phyloP scores from a whole-genome alignment of 371 early-diverging fungal species.

The Sanchytrium tribonematis region DNA sequence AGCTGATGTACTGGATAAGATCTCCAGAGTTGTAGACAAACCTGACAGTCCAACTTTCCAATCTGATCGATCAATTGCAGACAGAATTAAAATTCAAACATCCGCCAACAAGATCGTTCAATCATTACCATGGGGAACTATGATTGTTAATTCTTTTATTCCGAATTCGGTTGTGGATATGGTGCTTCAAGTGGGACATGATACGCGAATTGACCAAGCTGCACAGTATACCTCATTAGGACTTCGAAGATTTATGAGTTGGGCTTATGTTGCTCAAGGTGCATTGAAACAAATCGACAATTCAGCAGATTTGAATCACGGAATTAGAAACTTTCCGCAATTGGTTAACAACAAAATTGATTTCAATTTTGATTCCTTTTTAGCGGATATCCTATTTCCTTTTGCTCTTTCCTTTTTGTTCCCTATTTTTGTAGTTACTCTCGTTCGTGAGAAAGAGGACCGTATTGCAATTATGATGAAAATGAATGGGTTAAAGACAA shows the following conservation, averaged over 20 bases:
- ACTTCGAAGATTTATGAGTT: slow-evolving; percentile 18
- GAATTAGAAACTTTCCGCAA: slow-evolving; percentile 25
- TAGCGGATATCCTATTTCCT: slow-evolving; percentile 33
- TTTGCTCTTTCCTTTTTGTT: slow-evolving; percentile 42
- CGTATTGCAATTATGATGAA: slow-evolving; percentile 36
- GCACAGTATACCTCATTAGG: slow-evolving; percentile 23
- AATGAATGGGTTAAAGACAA: slow-evolving; percentile 36
- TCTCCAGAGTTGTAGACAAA: not conserved
- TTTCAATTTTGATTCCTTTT: slow-evolving; percentile 19
- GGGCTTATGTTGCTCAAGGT: slow-evolving; percentile 22
- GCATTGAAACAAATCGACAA: slow-evolving; percentile 9
- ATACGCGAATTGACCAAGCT: slow-evolving; percentile 17
- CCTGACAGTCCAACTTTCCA: not conserved
- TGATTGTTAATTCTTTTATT: slow-evolving; percentile 9
- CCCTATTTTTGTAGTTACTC: slow-evolving; percentile 32
- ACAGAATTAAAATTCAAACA: not conserved
- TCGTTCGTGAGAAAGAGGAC: slow-evolving; percentile 39
- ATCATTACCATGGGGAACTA: slow-evolving; percentile 23
- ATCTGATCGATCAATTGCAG: not conserved
- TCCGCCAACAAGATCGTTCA: slow-evolving; percentile 7
- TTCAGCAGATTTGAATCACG: slow-evolving; percentile 21
- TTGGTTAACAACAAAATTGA: slow-evolving; percentile 2
- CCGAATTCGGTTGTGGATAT: not conserved
- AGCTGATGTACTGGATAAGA: not conserved
- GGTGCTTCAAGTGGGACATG: slow-evolving; percentile 21